A percentile compares a stretch with the other conserved stretches of the same genome.
Conservation (phyloP, 768 basidiomycete species). For the Fistulinella prunicolor region DNA sequence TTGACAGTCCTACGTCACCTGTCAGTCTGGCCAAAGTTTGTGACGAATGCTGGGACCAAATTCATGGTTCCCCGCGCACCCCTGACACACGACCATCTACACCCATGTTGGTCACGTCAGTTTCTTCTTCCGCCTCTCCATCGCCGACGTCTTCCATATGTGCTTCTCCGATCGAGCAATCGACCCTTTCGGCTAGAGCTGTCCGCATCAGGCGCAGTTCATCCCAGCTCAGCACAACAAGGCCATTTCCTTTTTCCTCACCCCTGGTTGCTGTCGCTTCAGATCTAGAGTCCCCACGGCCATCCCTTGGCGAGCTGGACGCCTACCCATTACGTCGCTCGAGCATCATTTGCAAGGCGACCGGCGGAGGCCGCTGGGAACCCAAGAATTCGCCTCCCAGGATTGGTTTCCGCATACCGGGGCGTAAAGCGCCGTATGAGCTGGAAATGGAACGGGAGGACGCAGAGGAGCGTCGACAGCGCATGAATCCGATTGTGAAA, state of each 20-base stretch:
- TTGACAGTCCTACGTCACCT: conserved; percentile 58
- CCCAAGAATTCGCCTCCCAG: conserved; percentile 51
- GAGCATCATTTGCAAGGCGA: conserved; percentile 69
- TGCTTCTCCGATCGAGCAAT: conserved; percentile 32
- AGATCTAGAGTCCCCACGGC: conserved; percentile 35
- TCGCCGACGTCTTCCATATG: conserved; percentile 35
- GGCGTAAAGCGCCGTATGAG: conserved; percentile 65
- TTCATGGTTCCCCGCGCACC: conserved; percentile 53
- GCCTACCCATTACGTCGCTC: conserved; percentile 70
- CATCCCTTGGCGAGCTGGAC: conserved; percentile 66
- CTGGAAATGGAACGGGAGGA: conserved; percentile 69
- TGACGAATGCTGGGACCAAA: conserved; percentile 73
- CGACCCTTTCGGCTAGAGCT: conserved; percentile 16
- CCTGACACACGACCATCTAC: conserved; percentile 38
- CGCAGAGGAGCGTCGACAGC: conserved; percentile 45
- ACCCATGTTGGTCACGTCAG: conserved; percentile 37
- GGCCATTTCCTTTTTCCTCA: conserved; percentile 26
- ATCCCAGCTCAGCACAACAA: conserved; percentile 29
- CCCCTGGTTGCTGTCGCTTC: conserved; percentile 15
- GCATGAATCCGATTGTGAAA: conserved; percentile 60
- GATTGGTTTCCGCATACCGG: conserved; percentile 54
- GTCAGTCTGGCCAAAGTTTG: conserved; percentile 64
- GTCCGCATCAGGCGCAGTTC: conserved; percentile 25
- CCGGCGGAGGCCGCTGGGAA: conserved; percentile 78
- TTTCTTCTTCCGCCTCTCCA: conserved; percentile 30